phyloP scores from a whole-genome alignment of 345 rosid genomes.

The Bruguiera sexangula region DNA sequence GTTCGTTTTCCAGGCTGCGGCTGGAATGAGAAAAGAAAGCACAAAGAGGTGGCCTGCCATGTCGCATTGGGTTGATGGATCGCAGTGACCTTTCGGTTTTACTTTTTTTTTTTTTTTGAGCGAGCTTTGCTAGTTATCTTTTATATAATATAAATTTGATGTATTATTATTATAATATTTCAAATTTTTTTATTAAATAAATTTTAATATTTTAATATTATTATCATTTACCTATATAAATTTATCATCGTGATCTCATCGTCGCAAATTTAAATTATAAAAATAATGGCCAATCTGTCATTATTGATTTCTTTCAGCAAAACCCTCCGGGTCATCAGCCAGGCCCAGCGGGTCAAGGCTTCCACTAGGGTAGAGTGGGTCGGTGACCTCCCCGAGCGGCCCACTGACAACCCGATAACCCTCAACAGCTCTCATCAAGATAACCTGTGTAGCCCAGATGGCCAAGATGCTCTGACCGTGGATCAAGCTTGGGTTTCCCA shows the following conservation, averaged over 20 bases:
- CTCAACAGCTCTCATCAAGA: conserved; percentile 25
- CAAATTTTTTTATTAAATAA: no score
- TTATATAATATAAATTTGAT: no score
- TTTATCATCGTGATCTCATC: no score
- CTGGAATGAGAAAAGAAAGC: background rate
- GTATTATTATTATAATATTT: no score
- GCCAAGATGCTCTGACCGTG: conserved; percentile 32
- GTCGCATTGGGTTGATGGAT: no score
- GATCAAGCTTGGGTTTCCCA: conserved; percentile 26
- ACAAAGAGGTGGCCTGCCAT: no score
- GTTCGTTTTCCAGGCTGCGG: background rate
- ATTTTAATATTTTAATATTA: no score
- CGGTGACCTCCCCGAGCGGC: conserved; percentile 20
- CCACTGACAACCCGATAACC: conserved; percentile 20
- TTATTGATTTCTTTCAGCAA: conserved; percentile 30
- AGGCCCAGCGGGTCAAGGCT: conserved; percentile 31
- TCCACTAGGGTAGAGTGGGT: conserved; percentile 25
- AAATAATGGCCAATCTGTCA: conserved; percentile 20
- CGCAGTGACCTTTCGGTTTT: no score
- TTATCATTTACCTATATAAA: no score
- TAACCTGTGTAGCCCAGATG: conserved; percentile 21
- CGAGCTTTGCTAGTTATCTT: no score
- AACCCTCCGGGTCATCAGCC: conserved; percentile 31
- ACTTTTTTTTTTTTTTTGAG: no score
- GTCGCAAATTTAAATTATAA: no score